These are phyloP conservation scores for Pigoraptor vietnamica DNA, from an alignment of 78 protist genomes.

Conservation along the genomic window DNA sequence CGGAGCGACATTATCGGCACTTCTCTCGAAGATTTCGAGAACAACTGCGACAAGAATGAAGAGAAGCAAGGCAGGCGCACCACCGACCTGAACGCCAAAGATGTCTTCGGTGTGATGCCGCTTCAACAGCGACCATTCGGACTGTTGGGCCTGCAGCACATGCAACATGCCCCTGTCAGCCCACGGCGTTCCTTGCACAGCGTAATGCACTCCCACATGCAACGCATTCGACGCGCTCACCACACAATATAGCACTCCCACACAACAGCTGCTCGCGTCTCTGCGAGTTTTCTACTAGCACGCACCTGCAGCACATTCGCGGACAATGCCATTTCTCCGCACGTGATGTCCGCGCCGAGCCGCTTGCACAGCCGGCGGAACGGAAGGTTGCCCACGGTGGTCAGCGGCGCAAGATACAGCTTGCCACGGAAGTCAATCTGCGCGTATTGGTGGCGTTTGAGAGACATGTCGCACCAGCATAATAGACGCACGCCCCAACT, in stretches of 20 bases:
- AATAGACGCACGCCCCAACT: no score
- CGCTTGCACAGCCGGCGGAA: slow-evolving; percentile 85
- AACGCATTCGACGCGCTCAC: no score
- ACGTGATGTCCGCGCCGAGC: slow-evolving; percentile 75
- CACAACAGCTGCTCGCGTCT: no score
- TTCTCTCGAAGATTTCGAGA: no score
- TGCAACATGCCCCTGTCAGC: neutral
- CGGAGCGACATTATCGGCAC: no score
- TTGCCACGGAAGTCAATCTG: slow-evolving; percentile 68
- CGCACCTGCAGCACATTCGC: slow-evolving; percentile 18
- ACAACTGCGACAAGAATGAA: no score
- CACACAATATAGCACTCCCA: no score
- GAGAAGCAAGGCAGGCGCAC: neutral
- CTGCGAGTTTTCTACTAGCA: no score
- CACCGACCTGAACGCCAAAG: slow-evolving; percentile 89
- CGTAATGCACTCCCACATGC: no score
- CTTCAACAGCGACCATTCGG: slow-evolving; percentile 73
- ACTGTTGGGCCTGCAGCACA: slow-evolving; percentile 39
- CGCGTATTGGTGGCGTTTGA: neutral
- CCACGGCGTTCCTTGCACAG: neutral
- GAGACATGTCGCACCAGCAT: no score
- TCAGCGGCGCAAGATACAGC: slow-evolving; percentile 91
- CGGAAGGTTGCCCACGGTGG: slow-evolving; percentile 98
- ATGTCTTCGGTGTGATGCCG: slow-evolving; percentile 77
- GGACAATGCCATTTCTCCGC: slow-evolving; percentile 90